Base-by-base conservation (phyloP, 1,284 basidiomycete species). In the Anthracocystis panici-leucophaei region DNA sequence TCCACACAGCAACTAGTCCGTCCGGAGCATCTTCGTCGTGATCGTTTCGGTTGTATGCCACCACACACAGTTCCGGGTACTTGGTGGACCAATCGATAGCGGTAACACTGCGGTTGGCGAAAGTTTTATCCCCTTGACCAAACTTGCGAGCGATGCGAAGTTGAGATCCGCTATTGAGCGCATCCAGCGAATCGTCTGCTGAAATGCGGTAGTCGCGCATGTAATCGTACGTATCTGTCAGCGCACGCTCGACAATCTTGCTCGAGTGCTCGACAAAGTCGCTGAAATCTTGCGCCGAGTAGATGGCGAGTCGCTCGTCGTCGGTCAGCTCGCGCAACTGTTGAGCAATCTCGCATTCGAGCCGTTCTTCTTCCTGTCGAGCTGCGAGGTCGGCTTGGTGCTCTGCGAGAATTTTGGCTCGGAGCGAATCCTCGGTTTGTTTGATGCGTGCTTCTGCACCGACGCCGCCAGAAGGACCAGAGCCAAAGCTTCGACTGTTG, bases 41-140 rank as follows among this genome's bases (percentile, higher is more conserved):
- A 75, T 96, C 95, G 78, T 96, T 97, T 87, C 97, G 96, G 88
- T 97, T 99, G 85, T 99, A 99, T 5, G 95, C 92, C 0, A 94
- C 95, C 10, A 93, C 93, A 67, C 91, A 92, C 25, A 99, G 90
- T 86, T 99, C 97, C 9, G 95, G 95, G 80, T 94, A 97, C 94
- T 97, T 96, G 1, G 93, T 92, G 56, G 94, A 97, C 97, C 97
- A 99, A 84, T 98, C 97, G 16, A 98, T 88, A 74, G 93, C 94
- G 0, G 97, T 99, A 60, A 99, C 92, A 12, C 94, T 95, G 57
- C 97, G 88, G 80, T 95, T 94, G 84, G 92, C 77, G 57, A 76
- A 80, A 44, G 41, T 46, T 61, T 77, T 71, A n/a, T 82, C 79
- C 20, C 74, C 78, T 11, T n/a, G 31, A 2, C 74, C 69, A 54